Conservation (phyloP, 805 yeast species). For the Teunomyces lycoperdinae region DNA sequence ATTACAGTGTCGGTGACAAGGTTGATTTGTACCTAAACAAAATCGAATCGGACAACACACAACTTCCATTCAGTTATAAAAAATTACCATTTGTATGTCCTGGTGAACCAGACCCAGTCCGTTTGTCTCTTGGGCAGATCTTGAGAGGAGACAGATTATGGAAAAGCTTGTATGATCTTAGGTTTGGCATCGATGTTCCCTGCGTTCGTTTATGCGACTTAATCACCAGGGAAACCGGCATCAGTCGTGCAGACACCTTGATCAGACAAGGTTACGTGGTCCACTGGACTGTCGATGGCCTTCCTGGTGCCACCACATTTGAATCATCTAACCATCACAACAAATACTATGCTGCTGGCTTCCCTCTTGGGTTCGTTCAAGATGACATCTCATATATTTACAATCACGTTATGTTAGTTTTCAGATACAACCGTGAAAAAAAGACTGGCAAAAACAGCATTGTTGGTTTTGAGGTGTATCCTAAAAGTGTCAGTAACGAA, state of each 20-base stretch:
- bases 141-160: conserved; percentile 78
- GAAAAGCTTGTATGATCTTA: conserved; percentile 67
- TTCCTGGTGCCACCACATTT: conserved; percentile 87
- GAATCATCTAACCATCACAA: conserved; percentile 53
- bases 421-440: conserved; percentile 57
- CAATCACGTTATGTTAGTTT: conserved; percentile 79
- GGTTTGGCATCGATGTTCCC: conserved; percentile 60
- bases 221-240: conserved; percentile 48
- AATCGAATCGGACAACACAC: conserved; percentile 73
- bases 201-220: conserved; percentile 71
- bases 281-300: conserved; percentile 79
- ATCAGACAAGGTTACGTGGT: conserved; percentile 70
- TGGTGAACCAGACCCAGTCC: conserved; percentile 51
- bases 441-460: conserved; percentile 49
- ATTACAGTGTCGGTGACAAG: conserved; percentile 49
- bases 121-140: conserved; percentile 71
- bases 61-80: conserved; percentile 73
- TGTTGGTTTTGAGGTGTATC: conserved; percentile 89
- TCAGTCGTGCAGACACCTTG: conserved; percentile 56
- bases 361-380: conserved; percentile 72
- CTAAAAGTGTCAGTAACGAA: conserved; percentile 66
- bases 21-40: conserved; percentile 75
- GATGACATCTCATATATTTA: conserved; percentile 59
- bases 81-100: conserved; percentile 82
- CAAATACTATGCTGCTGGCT: conserved; percentile 81